Evolutionary conservation across 1,284 basidiomycete genomes (phyloP), one percentile per base, ranked within the genome.

Genomic region (Pholiota adiposa): DNA sequence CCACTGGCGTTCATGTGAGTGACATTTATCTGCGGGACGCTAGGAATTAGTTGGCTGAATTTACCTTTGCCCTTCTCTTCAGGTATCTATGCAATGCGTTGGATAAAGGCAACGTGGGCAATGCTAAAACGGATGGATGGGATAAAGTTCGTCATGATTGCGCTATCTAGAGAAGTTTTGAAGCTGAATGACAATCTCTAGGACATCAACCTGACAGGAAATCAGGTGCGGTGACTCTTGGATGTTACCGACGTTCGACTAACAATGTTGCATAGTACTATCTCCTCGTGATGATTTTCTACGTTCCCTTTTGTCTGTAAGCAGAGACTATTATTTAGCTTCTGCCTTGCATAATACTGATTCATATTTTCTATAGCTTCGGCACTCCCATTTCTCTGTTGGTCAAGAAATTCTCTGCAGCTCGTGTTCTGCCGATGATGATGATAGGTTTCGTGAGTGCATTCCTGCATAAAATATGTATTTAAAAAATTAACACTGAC

Each of bases 71-170:
- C 43, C 34, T 8, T 19, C 3, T 11, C 21, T 50, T 16, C 34
- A 80, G 79, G 79, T 82, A 82, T 63, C 69, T 82, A 16, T 78
- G 77, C 60, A 83, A 82, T 70, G 81, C 82, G 12, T 69, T 85
- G 46, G 83, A 84, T 67, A 82, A 82, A 70, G 80, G 81, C 6
- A 84, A 84, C 63, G 79, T 84, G 14, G 82, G 79, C 4, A 84
- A 85, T 67, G 83, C 83, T 18, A 81, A 83, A 63, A 82, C 81
- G 0, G 82, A 79, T 51, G 79, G 79, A 4, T 77, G 80, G 73
- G 77, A 79, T 65, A 75, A 76, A 65, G 79, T 77, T 36, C 48
- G 54, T 34, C 27, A 38, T 43, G 5, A 4, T 21, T 34, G 1
- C 25, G 27, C 18, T 54, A 8, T 19, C 49, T 27, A 8, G 19